Base-by-base conservation (phyloP, 495 filamentous ascomycete species). In the Stereocaulon alpinum region DNA sequence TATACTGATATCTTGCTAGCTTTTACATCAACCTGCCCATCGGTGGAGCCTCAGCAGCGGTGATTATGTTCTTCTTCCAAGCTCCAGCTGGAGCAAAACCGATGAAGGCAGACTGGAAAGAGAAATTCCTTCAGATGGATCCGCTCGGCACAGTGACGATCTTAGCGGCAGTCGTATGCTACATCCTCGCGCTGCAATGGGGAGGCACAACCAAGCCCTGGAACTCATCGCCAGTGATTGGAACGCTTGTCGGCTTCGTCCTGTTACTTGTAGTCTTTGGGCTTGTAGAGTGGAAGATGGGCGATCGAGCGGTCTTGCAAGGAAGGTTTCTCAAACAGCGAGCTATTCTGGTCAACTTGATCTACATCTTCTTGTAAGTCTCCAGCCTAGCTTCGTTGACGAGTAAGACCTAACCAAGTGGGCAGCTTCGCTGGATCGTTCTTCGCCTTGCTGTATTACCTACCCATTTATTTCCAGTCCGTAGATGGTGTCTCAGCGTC, bases 381-480 rank as follows among this genome's bases (percentile, higher is more conserved):
- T 55, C 2, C 48, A 60, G 40, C 6, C 6, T 42, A n/a, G n/a
- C 15, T 18, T 37, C 34, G 7, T 27, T 11, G 10, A 29, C 2
- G 6, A 6, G 17, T 1, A 4, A 22, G 6, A 7, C n/a, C 62
- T 60, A 40, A 63, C 22, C 15, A 7, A 15, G 30, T 29, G 1
- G 40, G 15, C 41, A 63, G 61, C 67, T 71, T 78, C 37, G 67
- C 66, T 0, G 77, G 78, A 14, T 60, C 64, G 1, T 77, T 75
- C 61, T 76, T 76, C 60, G 47, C 77, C 2, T 40, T 80, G 10
- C 69, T 82, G 20, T 85, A 82, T 67, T 85, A 80, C 59, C 69
- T 86, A 4, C 82, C 83, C 24, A 79, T 86, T 58, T 87, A 83
- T 64, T 86, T 85, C 66, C 83, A 87, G 62, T 67, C 64, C 27